These are phyloP conservation scores for Heterobasidion parviporum DNA, from an alignment of 1,284 basidiomycete species.

Conservation along the genomic window DNA sequence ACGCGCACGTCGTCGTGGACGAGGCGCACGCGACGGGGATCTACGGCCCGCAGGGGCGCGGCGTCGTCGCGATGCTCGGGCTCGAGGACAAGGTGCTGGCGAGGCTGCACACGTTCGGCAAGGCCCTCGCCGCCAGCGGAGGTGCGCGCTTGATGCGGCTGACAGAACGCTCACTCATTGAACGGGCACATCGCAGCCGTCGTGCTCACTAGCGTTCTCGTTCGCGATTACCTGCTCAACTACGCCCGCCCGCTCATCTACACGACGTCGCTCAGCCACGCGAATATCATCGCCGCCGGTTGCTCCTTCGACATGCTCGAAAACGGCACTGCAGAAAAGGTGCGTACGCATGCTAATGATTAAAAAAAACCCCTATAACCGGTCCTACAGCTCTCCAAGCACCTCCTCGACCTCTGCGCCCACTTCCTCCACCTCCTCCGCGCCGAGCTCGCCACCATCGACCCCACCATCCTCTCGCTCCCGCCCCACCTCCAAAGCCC, in stretches of 20 bases:
- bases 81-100: slow-evolving; percentile 57
- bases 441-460: slow-evolving; percentile 28
- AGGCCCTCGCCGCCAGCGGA: slow-evolving; percentile 67
- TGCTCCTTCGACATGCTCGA: slow-evolving; percentile 71
- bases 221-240: slow-evolving; percentile 84
- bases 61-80: slow-evolving; percentile 56
- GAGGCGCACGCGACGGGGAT: slow-evolving; percentile 86
- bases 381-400: slow-evolving; percentile 37
- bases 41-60: slow-evolving; percentile 74
- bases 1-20: slow-evolving; percentile 68
- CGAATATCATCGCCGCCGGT: slow-evolving; percentile 67
- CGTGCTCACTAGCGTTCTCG: slow-evolving; percentile 62
- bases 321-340: slow-evolving; percentile 55
- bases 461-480: slow-evolving; percentile 32
- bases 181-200: too few species aligned
- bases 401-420: slow-evolving; percentile 29
- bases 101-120: slow-evolving; percentile 63
- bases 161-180: too few species aligned
- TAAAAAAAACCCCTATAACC: too few species aligned
- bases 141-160: slow-evolving; percentile 40
- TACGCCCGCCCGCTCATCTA: slow-evolving; percentile 90
- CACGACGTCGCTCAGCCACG: slow-evolving; percentile 74
- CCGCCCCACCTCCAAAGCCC: slow-evolving; percentile 27
- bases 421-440: slow-evolving; percentile 31
- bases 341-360: slow-evolving; percentile 22